Base-by-base conservation (phyloP, 768 basidiomycete species). In the Coprinopsis sp. region DNA sequence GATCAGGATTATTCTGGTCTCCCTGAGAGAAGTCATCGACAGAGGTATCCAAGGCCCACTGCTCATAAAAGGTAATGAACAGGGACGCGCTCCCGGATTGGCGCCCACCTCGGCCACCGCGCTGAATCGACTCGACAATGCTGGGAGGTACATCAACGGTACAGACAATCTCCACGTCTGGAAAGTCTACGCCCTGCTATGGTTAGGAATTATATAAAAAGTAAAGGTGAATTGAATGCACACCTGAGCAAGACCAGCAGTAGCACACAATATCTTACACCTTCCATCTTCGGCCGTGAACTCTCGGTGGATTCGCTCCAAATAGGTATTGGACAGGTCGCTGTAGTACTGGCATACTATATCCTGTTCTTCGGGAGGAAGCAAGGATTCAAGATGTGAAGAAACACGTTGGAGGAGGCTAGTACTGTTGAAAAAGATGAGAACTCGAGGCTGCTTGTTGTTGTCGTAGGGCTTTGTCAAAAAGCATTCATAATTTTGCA, bases 331-430 rank as follows among this genome's bases (percentile, higher is more conserved):
- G 0, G 63, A 64, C 64, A 66, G 64, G 1, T 39, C 33, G 11
- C 51, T 49, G 24, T 67, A 57, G 28, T 66, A 66, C 25, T 64
- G 59, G 2, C 16, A 31, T 8, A 65, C 43, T 4, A 65, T 36
- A 0, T 56, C 57, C 13, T 25, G 47, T 14, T 45, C 25, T 13
- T 30, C 5, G 0, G 2, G 4, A 1, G 61, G 57, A 1, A 67
- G 47, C 2, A 29, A 43, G 0, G 22, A 3, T 11, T 62, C 27
- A 0, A 55, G 36, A 36, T 59, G 48, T 1, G 6, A 1, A 0
- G 52, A 12, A 6, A 58, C 45, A 2, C 33, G 33, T 1, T 16
- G 4, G 1, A 41, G 18, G 3, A 53, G 47, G 0, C 39, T 24
- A 13, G 45, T 53, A 21, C 51, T 24, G 19, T 55, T 50, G 12